Evolutionary conservation across 1,139 yeast species (phyloP).

Genomic region (Protomyces arabidopsidicola): DNA sequence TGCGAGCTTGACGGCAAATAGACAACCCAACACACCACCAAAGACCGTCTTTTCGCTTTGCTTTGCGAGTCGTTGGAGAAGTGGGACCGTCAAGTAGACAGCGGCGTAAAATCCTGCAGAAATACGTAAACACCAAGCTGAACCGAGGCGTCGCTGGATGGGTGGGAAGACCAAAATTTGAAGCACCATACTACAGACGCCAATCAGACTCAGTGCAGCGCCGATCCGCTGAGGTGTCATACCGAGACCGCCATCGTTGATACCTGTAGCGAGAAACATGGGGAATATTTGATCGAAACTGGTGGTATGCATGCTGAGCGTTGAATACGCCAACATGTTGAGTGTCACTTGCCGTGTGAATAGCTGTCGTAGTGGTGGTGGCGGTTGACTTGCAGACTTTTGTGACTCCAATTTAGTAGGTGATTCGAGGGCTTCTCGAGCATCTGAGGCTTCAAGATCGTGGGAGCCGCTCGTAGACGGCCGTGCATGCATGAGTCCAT

Average conservation of each 20-base stretch:
- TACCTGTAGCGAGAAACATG: conserved; percentile 22
- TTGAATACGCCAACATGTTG: conserved; percentile 5
- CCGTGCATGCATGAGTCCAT: conserved; percentile 5
- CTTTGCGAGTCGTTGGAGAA: conserved; percentile 35
- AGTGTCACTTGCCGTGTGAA: conserved; percentile 22
- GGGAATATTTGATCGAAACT: conserved; percentile 28
- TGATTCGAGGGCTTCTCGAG: conserved; percentile 36
- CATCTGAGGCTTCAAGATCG: conserved; percentile 1
- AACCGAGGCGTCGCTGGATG: conserved; percentile 21
- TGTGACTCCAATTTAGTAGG: conserved; percentile 48
- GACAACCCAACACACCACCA: conserved; percentile 28
- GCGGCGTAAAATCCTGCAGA: conserved; percentile 33
- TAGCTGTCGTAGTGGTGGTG: conserved; percentile 43
- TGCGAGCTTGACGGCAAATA: conserved; percentile 31
- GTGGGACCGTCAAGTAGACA: conserved; percentile 50
- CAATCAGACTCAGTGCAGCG: conserved; percentile 12
- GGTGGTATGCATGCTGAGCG: conserved; percentile 15
- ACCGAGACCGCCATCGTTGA: conserved; percentile 25
- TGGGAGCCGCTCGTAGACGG: conserved; percentile 15
- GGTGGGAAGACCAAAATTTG: conserved; percentile 22
- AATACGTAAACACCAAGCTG: conserved; percentile 19
- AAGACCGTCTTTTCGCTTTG: conserved; percentile 4
- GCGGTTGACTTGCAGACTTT: conserved; percentile 43
- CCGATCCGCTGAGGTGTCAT: conserved; percentile 23
- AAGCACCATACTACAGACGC: conserved; percentile 17